Base-by-base conservation (phyloP, 306 rosid species). In the Gastrolobium villosum region DNA sequence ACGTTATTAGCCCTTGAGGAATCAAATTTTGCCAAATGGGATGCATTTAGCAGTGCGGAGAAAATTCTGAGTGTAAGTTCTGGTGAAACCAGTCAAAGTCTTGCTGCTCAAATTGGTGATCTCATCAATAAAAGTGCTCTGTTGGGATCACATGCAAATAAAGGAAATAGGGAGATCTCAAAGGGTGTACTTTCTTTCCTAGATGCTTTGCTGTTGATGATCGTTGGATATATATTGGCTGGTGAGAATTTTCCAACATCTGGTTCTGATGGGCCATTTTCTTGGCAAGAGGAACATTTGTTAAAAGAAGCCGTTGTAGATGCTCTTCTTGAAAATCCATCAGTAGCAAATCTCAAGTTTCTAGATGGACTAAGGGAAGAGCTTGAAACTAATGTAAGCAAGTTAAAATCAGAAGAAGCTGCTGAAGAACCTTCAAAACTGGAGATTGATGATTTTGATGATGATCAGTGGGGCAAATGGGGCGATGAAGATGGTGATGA, bases 271-370 rank as follows among this genome's bases (percentile, higher is more conserved):
- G 94, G 99, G 52, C 97, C 97, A 9, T 94, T 94, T 84, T 94
- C 97, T 55, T 92, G 99, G 99, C 97, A 94, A 88, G 97, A 92
- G 87, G 97, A 94, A 81, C 97, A 63, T 78, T 53, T 90, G 77
- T 81, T 94, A 80, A 94, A 92, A 84, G 99, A 92, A 62, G 92
- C 97, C 55, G 87, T 92, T 44, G 88, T 91, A 50, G 94, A 92
- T 72, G 93, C 97, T 10, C 89, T 92, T 88, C 82, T 92, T 30
- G 99, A 94, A 87, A 92, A 90, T 79, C 92, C 97, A 8, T 82
- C 90, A 28, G 86, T 69, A 53, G 90, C 85, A 63, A 87, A 83
- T 74, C 90, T 90, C 78, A 91, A 90, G 79, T 88, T 94, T 90
- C 91, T 94, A 46, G 89, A 89, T 85, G 97, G 97, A 64, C 87